These are phyloP conservation scores for Leccinum rimulosum DNA, from an alignment of 768 basidiomycete genomes.

Conservation along the genomic window DNA sequence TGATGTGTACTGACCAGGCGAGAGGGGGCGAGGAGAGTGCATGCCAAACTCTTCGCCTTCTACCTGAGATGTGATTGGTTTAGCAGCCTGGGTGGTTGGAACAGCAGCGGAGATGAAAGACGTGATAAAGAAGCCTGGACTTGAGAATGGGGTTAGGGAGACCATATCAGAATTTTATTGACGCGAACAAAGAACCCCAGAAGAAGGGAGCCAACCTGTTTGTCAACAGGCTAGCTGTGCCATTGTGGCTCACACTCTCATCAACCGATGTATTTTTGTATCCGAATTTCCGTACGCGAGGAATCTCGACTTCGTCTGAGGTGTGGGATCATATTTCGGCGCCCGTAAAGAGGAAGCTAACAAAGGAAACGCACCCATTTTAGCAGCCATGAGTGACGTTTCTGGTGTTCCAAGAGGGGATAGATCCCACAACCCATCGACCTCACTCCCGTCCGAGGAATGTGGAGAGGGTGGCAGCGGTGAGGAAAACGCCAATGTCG, in stretches of 20 bases:
- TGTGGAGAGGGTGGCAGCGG: conserved; percentile 34
- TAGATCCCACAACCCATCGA: conserved; percentile 51
- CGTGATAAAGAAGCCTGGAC: conserved; percentile 33
- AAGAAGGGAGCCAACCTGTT: conserved; percentile 25
- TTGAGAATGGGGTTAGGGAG: conserved; percentile 29
- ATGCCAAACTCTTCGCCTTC: conserved; percentile 16
- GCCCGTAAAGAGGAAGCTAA: neutral
- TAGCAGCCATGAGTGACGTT: conserved; percentile 40
- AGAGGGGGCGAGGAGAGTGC: conserved; percentile 20
- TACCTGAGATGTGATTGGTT: conserved; percentile 18
- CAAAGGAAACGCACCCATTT: conserved; percentile 43
- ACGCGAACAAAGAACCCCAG: conserved; percentile 16
- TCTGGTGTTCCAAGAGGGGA: conserved; percentile 47
- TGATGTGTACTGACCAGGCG: conserved; percentile 16
- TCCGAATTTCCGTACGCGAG: conserved; percentile 49
- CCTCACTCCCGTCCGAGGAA: conserved; percentile 41
- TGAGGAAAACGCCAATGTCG: conserved; percentile 40
- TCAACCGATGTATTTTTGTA: conserved; percentile 16
- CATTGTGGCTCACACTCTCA: conserved; percentile 1
- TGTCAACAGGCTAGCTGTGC: conserved; percentile 13
- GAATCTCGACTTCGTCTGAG: conserved; percentile 52
- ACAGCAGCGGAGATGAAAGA: conserved; percentile 33
- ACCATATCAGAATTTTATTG: conserved; percentile 18
- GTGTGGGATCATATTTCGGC: conserved; percentile 4
- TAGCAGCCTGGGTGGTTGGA: conserved; percentile 22